phyloP scores from a whole-genome alignment of 1,284 basidiomycete genomes.

The Puccinia polysora region DNA sequence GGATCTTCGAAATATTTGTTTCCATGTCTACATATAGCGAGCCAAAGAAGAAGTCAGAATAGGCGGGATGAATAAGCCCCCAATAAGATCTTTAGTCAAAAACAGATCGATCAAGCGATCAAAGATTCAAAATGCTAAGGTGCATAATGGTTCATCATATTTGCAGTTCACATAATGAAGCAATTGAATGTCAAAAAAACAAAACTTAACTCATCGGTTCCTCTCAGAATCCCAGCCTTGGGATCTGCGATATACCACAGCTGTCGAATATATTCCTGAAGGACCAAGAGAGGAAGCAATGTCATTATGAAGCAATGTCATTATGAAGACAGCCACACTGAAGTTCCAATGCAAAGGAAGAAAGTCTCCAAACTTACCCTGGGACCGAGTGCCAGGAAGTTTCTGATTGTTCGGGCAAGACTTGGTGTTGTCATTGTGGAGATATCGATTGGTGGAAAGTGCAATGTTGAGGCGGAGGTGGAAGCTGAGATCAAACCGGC shows the following conservation, averaged over 20 bases:
- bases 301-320: neutral
- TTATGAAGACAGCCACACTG: neutral
- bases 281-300: neutral
- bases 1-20: conserved; percentile 87
- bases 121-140: too few relatives aligned
- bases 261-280: conserved; percentile 45
- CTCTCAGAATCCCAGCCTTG: conserved; percentile 72
- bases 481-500: too few relatives aligned
- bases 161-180: too few relatives aligned
- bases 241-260: conserved; percentile 75
- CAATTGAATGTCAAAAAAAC: neutral
- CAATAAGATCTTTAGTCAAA: too few relatives aligned
- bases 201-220: conserved; percentile 70
- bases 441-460: too few relatives aligned
- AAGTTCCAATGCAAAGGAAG: neutral
- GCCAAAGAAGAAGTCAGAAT: conserved; percentile 2
- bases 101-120: too few relatives aligned
- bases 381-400: conserved; percentile 37
- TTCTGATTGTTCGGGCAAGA: conserved; percentile 31
- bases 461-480: too few relatives aligned
- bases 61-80: too few relatives aligned
- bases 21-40: conserved; percentile 62
- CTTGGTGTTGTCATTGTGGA: conserved; percentile 33
- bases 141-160: too few relatives aligned
- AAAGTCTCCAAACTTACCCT: conserved; percentile 1